These are phyloP conservation scores for Exobasidium cylindrosporum DNA, from an alignment of 1,284 basidiomycete genomes.

Conservation along the genomic window DNA sequence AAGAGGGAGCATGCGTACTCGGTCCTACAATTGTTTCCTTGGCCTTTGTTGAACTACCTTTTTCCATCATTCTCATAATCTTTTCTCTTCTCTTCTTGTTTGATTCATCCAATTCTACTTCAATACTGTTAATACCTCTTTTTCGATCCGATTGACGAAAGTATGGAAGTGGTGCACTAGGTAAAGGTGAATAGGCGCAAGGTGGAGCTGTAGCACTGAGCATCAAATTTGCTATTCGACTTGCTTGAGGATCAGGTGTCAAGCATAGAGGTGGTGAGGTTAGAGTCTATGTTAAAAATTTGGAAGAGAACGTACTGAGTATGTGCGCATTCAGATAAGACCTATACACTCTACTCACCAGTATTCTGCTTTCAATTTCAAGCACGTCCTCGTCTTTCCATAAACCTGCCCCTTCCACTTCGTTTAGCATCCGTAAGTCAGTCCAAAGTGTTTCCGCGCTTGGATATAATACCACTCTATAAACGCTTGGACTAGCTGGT, in stretches of 20 bases:
- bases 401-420: slow-evolving; percentile 22
- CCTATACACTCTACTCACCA: slow-evolving; percentile 15
- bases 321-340: not conserved
- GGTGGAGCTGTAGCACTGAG: slow-evolving; percentile 43
- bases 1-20: slow-evolving; percentile 5
- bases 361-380: slow-evolving; percentile 44
- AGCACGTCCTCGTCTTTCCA: slow-evolving; percentile 52
- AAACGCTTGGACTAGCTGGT: slow-evolving; percentile 38
- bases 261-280: slow-evolving; percentile 51
- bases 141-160: slow-evolving; percentile 13
- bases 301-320: not conserved
- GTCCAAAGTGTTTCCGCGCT: slow-evolving; percentile 47
- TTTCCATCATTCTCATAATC: slow-evolving; percentile 50
- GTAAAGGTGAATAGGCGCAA: slow-evolving; percentile 26
- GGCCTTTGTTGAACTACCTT: slow-evolving; percentile 23
- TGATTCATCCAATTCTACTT: slow-evolving; percentile 37
- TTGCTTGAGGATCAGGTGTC: slow-evolving; percentile 44
- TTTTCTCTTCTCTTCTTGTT: slow-evolving; percentile 36
- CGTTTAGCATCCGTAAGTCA: slow-evolving; percentile 47
- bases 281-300: slow-evolving; percentile 16
- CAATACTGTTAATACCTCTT: slow-evolving; percentile 32
- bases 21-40: not conserved
- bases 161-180: slow-evolving; percentile 23
- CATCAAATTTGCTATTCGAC: slow-evolving; percentile 50
- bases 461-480: slow-evolving; percentile 47